A percentile compares a stretch with the other conserved stretches of the same genome.
These are phyloP conservation scores for Penicillium mononematosum DNA, from an alignment of 495 filamentous ascomycete genomes.

Conservation along the genomic window DNA sequence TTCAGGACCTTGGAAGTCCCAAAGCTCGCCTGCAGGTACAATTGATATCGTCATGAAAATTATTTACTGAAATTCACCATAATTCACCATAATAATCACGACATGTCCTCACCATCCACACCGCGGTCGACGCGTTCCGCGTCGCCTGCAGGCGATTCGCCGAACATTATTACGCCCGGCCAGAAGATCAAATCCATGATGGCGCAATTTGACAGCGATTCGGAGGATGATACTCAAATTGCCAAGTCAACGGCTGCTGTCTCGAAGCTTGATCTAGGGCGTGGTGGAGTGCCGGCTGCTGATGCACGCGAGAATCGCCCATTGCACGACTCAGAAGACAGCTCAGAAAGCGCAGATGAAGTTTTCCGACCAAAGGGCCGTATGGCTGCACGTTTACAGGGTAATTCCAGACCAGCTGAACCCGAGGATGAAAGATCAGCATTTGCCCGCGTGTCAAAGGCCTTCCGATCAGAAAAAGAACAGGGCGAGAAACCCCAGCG, in stretches of 20 bases:
- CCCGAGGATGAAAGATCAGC: slow-evolving; percentile 32
- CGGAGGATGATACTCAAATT: slow-evolving; percentile 49
- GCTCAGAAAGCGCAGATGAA: slow-evolving; percentile 39
- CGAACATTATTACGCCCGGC: slow-evolving; percentile 59
- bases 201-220: slow-evolving; percentile 59
- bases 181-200: slow-evolving; percentile 70
- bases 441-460: slow-evolving; percentile 37
- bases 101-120: slow-evolving; percentile 45
- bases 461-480: slow-evolving; percentile 22
- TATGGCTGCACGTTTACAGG: slow-evolving; percentile 68
- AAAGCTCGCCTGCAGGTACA: not conserved
- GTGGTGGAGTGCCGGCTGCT: slow-evolving; percentile 14
- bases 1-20: slow-evolving; percentile 13
- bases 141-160: slow-evolving; percentile 35
- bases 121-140: slow-evolving; percentile 44
- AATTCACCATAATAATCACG: slow-evolving; percentile 6
- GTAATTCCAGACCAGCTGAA: slow-evolving; percentile 9
- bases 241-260: slow-evolving; percentile 11
- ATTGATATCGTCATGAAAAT: slow-evolving; percentile 16
- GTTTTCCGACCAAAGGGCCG: slow-evolving; percentile 64
- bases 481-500: slow-evolving; percentile 18
- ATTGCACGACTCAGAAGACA: slow-evolving; percentile 34
- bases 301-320: slow-evolving; percentile 16
- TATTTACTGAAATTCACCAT: not conserved
- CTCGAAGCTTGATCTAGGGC: slow-evolving; percentile 15